Evolutionary conservation across 805 yeast genomes (phyloP).

Genomic region (Zygosaccharomyces lentus): DNA sequence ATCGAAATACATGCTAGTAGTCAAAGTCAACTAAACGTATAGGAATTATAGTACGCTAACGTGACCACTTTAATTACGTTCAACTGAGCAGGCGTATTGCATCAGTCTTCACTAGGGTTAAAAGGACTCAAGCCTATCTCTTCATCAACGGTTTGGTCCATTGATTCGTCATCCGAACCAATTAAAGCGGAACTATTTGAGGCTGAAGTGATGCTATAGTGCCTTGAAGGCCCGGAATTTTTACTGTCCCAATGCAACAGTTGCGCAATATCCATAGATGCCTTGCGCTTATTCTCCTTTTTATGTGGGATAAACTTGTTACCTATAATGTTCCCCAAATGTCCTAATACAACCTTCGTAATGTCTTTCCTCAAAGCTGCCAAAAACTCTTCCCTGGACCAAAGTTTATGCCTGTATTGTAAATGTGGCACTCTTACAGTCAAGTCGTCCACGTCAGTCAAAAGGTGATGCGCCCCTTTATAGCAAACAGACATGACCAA

Average conservation of each 20-base stretch:
- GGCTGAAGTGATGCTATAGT: neutral
- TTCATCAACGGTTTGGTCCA: neutral
- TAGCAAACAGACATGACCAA: slow-evolving; percentile 60
- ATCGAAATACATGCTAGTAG: too few species aligned
- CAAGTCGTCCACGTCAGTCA: slow-evolving; percentile 57
- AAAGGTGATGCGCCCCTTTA: slow-evolving; percentile 53
- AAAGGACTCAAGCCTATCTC: slow-evolving; percentile 1
- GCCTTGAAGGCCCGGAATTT: neutral
- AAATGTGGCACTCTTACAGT: slow-evolving; percentile 49
- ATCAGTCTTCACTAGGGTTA: neutral
- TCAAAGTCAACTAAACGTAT: too few species aligned
- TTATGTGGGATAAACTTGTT: slow-evolving; percentile 52
- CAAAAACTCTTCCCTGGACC: slow-evolving; percentile 57
- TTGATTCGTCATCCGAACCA: neutral
- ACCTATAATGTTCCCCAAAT: slow-evolving; percentile 57
- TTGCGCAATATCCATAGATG: slow-evolving; percentile 21
- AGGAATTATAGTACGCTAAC: too few species aligned
- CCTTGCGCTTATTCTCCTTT: slow-evolving; percentile 31
- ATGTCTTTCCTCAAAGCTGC: slow-evolving; percentile 51
- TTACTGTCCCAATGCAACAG: slow-evolving; percentile 13
- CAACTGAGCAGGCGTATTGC: neutral
- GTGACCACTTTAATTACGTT: too few species aligned
- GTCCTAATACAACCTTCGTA: slow-evolving; percentile 50
- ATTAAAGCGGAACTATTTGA: neutral
- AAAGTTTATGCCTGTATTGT: slow-evolving; percentile 43